Evolutionary conservation across 164 flowering plant species (phyloP).

Genomic region (Nymphaea thermarum): DNA sequence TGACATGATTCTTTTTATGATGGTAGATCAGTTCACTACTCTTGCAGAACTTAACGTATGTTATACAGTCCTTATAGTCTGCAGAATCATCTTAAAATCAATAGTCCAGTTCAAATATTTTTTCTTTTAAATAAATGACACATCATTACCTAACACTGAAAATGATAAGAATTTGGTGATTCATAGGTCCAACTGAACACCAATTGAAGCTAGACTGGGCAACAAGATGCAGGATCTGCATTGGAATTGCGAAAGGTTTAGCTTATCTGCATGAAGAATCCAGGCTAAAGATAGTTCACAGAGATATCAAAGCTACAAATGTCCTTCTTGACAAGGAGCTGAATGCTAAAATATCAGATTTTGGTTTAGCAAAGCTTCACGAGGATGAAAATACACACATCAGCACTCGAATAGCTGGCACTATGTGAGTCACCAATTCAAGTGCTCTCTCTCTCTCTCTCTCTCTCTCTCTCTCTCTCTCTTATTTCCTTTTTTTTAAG

Average conservation of each 20-base stretch:
- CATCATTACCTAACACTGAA: too few species aligned
- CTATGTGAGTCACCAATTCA: too few species aligned
- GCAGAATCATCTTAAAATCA: not conserved
- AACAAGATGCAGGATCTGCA: slow-evolving; percentile 8
- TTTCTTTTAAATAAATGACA: too few species aligned
- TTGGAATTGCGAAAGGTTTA: slow-evolving; percentile 9
- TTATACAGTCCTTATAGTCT: not conserved
- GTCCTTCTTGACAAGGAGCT: slow-evolving; percentile 1
- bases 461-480: not conserved
- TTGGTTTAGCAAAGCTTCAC: too few species aligned
- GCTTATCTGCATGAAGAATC: slow-evolving; percentile 12
- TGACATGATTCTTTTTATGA: too few species aligned
- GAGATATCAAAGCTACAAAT: slow-evolving; percentile 11
- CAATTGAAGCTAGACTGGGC: slow-evolving; percentile 7
- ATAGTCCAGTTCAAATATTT: not conserved
- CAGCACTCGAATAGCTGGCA: not conserved
- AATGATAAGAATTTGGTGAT: not conserved
- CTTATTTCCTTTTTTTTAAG: not conserved
- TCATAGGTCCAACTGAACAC: slow-evolving; percentile 1
- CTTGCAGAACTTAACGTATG: not conserved
- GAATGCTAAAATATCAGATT: too few species aligned
- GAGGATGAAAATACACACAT: slow-evolving; percentile 9
- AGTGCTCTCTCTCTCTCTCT: too few species aligned
- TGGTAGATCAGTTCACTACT: not conserved
- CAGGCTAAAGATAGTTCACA: slow-evolving; percentile 7